These are phyloP conservation scores for Candida neerlandica DNA, from an alignment of 1,139 yeast genomes.

Conservation along the genomic window DNA sequence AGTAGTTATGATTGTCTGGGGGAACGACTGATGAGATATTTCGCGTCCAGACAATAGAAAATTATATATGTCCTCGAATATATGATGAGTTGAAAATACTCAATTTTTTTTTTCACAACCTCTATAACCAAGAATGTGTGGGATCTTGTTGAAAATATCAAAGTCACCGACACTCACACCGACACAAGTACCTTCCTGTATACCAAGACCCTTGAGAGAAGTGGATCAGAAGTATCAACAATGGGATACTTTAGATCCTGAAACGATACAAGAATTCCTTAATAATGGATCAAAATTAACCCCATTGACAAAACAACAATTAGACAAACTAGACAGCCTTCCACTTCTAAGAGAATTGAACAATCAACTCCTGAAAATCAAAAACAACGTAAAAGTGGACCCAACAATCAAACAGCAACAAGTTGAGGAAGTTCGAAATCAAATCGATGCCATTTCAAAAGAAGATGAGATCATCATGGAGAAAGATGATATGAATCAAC, in stretches of 20 bases:
- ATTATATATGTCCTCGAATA: not conserved
- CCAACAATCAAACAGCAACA: constrained; percentile 19
- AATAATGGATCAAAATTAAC: constrained; percentile 19
- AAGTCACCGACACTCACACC: not conserved
- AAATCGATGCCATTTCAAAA: constrained; percentile 17
- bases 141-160: constrained; percentile 14
- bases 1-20: not conserved
- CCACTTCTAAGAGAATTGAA: constrained; percentile 27
- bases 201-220: not conserved
- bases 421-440: constrained; percentile 18
- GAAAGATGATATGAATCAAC: constrained; percentile 10
- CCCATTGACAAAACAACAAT: constrained; percentile 24
- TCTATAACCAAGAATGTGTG: constrained; percentile 15
- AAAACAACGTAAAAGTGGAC: constrained; percentile 30
- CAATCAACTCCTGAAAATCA: constrained; percentile 24
- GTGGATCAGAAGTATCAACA: not conserved
- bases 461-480: constrained; percentile 16
- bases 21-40: not conserved
- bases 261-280: constrained; percentile 18
- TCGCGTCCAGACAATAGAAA: not conserved
- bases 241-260: constrained; percentile 27
- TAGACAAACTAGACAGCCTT: constrained; percentile 29
- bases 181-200: constrained; percentile 5
- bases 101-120: not conserved
- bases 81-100: not conserved